phyloP scores from a whole-genome alignment of 2,329 filamentous ascomycete species.

The Paraphaeosphaeria minitans region DNA sequence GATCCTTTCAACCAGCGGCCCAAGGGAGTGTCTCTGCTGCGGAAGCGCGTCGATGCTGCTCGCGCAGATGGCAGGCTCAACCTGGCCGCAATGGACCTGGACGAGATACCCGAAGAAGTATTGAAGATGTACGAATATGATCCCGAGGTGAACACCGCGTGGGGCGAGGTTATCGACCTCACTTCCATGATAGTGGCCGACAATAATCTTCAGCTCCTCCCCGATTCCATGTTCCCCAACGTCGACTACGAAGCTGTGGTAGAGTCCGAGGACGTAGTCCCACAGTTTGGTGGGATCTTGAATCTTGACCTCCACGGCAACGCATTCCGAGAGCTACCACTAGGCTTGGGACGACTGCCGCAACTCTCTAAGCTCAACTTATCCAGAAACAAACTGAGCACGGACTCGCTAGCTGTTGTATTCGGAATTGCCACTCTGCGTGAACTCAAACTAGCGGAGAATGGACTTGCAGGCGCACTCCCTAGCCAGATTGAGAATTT shows the following conservation, averaged over 20 bases:
- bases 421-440: conserved; percentile 73
- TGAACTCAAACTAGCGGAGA: conserved; percentile 75
- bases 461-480: conserved; percentile 50
- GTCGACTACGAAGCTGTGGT: conserved; percentile 57
- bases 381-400: conserved; percentile 79
- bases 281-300: conserved; percentile 82
- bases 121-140: conserved; percentile 89
- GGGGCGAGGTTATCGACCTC: conserved; percentile 91
- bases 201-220: conserved; percentile 79
- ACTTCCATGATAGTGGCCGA: conserved; percentile 84
- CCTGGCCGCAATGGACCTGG: conserved; percentile 81
- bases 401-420: conserved; percentile 73
- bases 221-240: conserved; percentile 81
- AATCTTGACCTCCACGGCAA: conserved; percentile 88
- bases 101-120: conserved; percentile 79
- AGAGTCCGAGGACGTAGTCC: conserved; percentile 68
- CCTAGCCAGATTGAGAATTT: conserved; percentile 68
- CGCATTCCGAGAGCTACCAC: conserved; percentile 70
- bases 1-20: conserved; percentile 73
- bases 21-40: conserved; percentile 70
- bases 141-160: conserved; percentile 65
- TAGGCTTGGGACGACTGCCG: conserved; percentile 74
- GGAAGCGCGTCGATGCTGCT: conserved; percentile 73
- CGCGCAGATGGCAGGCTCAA: conserved; percentile 82
- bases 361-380: conserved; percentile 82